Percentiles rank a stretch among this genome's conserved stretches.
Conservation (phyloP, 345 rosid genomes). For the Populus euphratica region DNA sequence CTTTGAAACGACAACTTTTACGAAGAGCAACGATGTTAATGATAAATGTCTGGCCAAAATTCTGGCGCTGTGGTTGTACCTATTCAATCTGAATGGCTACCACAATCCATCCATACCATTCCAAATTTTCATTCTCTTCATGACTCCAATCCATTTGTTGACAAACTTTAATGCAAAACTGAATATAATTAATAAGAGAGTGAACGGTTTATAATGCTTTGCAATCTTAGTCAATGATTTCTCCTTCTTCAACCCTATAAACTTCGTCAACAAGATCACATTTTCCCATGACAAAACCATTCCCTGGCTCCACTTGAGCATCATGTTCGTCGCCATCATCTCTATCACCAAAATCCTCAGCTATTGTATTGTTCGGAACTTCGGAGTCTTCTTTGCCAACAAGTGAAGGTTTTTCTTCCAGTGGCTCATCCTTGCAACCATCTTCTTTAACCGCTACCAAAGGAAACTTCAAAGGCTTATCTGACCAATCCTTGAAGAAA, state of each 20-base stretch:
- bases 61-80: no score
- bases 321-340: not conserved
- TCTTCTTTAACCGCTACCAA: slow-evolving; percentile 47
- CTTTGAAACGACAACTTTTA: no score
- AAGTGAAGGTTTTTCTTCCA: slow-evolving; percentile 24
- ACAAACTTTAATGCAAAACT: not conserved
- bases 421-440: slow-evolving; percentile 28
- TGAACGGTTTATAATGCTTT: not conserved
- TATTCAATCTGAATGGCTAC: no score
- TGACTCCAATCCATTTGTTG: not conserved
- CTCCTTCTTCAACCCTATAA: slow-evolving; percentile 43
- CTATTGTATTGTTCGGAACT: slow-evolving; percentile 8
- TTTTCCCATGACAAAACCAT: slow-evolving; percentile 2
- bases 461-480: slow-evolving; percentile 60
- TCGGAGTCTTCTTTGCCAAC: slow-evolving; percentile 14
- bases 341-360: slow-evolving; percentile 4
- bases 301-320: slow-evolving; percentile 9
- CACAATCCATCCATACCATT: no score
- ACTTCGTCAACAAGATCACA: not conserved
- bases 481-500: slow-evolving; percentile 61
- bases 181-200: not conserved
- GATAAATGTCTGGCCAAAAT: no score
- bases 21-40: no score
- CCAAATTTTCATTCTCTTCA: no score
- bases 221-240: slow-evolving; percentile 44